Percentiles rank a stretch among this genome's conserved stretches.
Conservation (phyloP, 179 eudicot species). For the Silene noctiflora region DNA sequence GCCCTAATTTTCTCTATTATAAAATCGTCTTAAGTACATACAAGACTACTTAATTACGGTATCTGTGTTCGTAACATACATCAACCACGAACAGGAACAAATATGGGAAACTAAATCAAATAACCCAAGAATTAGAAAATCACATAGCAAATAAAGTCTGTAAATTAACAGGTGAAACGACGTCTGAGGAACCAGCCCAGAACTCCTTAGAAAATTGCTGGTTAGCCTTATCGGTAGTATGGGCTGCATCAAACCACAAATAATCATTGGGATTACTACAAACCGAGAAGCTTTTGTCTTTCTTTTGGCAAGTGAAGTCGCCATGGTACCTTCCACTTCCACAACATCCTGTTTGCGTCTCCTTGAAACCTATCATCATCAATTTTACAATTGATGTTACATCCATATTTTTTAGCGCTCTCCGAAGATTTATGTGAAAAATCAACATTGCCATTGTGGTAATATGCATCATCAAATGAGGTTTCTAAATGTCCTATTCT, state of each 20-base stretch:
- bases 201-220: constrained; percentile 32
- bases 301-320: constrained; percentile 39
- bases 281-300: constrained; percentile 21
- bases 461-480: too few relatives aligned
- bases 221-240: constrained; percentile 34
- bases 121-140: background rate
- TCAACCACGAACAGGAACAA: background rate
- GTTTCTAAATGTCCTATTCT: too few relatives aligned
- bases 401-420: too few relatives aligned
- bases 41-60: background rate
- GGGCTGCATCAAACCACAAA: constrained; percentile 41
- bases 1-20: background rate
- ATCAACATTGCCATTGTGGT: too few relatives aligned
- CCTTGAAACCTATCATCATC: constrained; percentile 28
- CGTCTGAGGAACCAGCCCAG: constrained; percentile 31
- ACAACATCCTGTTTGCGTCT: constrained; percentile 36
- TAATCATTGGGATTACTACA: constrained; percentile 30
- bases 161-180: constrained; percentile 34
- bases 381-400: background rate
- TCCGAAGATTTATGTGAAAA: too few relatives aligned
- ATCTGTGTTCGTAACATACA: background rate
- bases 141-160: constrained; percentile 22
- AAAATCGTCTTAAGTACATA: background rate
- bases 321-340: constrained; percentile 37
- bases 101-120: background rate